These are phyloP conservation scores for Diutina scorzettiae DNA, from an alignment of 1,139 yeast species.

Conservation along the genomic window DNA sequence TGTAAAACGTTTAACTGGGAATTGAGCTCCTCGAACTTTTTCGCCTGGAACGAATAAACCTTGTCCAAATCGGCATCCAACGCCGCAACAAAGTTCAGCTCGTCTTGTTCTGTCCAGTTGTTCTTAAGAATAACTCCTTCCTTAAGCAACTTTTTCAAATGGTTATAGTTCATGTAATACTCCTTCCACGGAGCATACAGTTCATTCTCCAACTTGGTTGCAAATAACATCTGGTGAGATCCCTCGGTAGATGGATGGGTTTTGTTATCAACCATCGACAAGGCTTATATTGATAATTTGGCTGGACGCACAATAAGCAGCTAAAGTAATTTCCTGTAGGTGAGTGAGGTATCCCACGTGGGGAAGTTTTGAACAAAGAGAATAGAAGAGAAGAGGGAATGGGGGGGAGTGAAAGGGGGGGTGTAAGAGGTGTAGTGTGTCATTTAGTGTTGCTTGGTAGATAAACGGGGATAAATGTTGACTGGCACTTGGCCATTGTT, in stretches of 20 bases:
- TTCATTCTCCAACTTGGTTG: conserved; percentile 71
- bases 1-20: conserved; percentile 56
- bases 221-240: conserved; percentile 57
- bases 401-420: no score
- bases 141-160: conserved; percentile 67
- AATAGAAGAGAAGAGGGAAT: no score
- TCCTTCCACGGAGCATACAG: conserved; percentile 83
- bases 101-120: conserved; percentile 40
- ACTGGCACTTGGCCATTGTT: no score
- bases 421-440: no score
- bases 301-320: no score
- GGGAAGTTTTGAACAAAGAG: no score
- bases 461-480: no score
- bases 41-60: conserved; percentile 78
- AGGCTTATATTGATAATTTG: no score
- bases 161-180: conserved; percentile 69
- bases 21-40: conserved; percentile 59
- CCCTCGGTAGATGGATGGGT: background rate
- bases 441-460: no score
- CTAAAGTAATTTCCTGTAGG: no score
- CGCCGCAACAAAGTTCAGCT: conserved; percentile 66
- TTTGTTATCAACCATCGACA: no score
- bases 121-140: conserved; percentile 53
- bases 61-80: conserved; percentile 81
- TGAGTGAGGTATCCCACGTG: no score